Base-by-base conservation (phyloP, 2,329 filamentous ascomycete genomes). In the Trichoderma sp. region DNA sequence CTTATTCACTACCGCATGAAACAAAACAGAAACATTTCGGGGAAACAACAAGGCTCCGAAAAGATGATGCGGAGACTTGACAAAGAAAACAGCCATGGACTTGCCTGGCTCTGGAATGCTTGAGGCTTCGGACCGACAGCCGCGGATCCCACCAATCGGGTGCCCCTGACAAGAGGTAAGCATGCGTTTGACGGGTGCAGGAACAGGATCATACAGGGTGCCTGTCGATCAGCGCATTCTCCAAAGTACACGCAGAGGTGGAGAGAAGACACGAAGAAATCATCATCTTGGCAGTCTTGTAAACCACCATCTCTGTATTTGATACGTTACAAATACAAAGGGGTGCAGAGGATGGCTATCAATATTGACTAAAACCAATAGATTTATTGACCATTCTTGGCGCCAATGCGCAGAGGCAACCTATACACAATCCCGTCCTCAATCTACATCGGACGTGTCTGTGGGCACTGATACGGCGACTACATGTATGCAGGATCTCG, bases 191-290 rank as follows among this genome's bases (percentile, higher is more conserved):
- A 50, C 61, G 28, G 15, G 43, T 55, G 30, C 47, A 55, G 30
- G 28, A 32, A 28, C 63, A 66, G 30, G 28, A 32, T n/a, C 63
- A 66, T 8, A 20, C 28, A 34, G 34, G 28, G 63, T 66, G 20
- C 47, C 63, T 66, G 47, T 66, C 63, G 30, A 55, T 66, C 63
- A 66, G n/a, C 63, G 30, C 47, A 66, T 23, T 23, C 30, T 50
- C 9, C 20, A 8, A 50, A 23, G 26, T 50, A 28, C 26, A 23
- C 47, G 47, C 11, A 20, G 20, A 53, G 20, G 47, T 53, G 20
- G 47, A 12, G 47, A 36, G 11, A 23, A 13, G 20, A 5, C 20
- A 53, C 47, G 20, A 53, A 53, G 47, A 53, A 20, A 9, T 32
- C 39, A 53, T 13, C 11, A 4, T 23, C 43, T 65, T 17, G n/a